Evolutionary conservation across 495 filamentous ascomycete species (phyloP), one percentile per base, ranked within the genome.

Genomic region (Aspergillus bridgeri): DNA sequence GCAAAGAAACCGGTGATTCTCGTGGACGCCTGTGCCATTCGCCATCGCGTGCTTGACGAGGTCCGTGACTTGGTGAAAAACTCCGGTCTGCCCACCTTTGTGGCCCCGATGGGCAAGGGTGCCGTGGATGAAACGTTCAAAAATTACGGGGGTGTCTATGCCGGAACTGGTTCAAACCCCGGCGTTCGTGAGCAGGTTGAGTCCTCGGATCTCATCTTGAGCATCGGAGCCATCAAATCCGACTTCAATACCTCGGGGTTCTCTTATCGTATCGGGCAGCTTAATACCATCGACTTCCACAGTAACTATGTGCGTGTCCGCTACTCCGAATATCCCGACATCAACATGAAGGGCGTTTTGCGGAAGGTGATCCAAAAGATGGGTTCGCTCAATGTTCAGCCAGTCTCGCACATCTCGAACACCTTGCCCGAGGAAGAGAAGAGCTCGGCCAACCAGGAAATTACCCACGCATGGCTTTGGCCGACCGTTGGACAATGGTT

Each of bases 211-310:
- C 79, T 96, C 3, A 86, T 97, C 20, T 76, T 97, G 15, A 88
- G 81, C 59, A 86, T 97, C 60, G 93, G 92, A 29, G 79, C 90
- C 23, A 86, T 96, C 59, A 84, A 89, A 71, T 91, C 86, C 60
- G 92, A 97, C 65, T 96, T 96, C 78, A 96, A 97, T 71, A 94
- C 92, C 15, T 77, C 87, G 11, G 92, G 92, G 17, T 96, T 96
- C 77, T 89, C 89, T 6, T 96, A 95, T 65, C 85, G 83, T 57
- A 85, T 91, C 42, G 87, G 87, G 11, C 89, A 90, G 69, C 81
- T 92, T 48, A 89, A 87, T 56, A 89, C 88, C 15, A 92, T 96
- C 62, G 91, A 96, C 66, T 89, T 96, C 67, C 90, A 96, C 72
- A 91, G 86, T 72, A 85, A 78, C 48, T 85, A 84, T 66, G 86